Conservation (phyloP, 805 yeast genomes). For the Yarrowia yakushimensis region DNA sequence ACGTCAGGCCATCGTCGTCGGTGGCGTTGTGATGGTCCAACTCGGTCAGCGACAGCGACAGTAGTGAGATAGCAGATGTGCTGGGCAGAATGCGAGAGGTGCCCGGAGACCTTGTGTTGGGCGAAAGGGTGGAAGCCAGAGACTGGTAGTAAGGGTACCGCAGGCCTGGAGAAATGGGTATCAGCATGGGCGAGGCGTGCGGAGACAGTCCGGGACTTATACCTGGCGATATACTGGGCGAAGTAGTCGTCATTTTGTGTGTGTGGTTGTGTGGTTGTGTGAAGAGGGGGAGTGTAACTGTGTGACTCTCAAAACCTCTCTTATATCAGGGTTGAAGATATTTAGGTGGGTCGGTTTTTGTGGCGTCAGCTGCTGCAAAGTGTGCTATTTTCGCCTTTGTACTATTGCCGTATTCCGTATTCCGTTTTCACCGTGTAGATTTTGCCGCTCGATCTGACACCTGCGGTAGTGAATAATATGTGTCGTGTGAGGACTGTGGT, state of each 20-base stretch:
- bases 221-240: neutral
- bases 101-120: conserved; percentile 9
- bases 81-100: conserved; percentile 22
- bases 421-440: neutral
- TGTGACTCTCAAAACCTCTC: neutral
- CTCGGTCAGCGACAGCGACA: conserved; percentile 15
- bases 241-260: neutral
- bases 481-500: neutral
- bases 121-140: neutral
- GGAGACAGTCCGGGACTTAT: neutral
- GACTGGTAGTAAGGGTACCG: conserved; percentile 23
- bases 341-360: too few species aligned
- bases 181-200: conserved; percentile 22
- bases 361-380: too few species aligned
- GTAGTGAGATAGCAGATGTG: conserved; percentile 25
- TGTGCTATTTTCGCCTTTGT: too few species aligned
- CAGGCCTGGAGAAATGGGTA: conserved; percentile 17
- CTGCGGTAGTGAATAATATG: neutral
- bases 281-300: neutral
- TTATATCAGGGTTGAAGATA: too few species aligned
- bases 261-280: neutral
- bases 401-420: too few species aligned
- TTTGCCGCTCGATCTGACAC: neutral
- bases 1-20: conserved; percentile 5
- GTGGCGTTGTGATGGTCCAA: neutral